phyloP scores from a whole-genome alignment of 345 rosid genomes.

The Trapa bicornis region DNA sequence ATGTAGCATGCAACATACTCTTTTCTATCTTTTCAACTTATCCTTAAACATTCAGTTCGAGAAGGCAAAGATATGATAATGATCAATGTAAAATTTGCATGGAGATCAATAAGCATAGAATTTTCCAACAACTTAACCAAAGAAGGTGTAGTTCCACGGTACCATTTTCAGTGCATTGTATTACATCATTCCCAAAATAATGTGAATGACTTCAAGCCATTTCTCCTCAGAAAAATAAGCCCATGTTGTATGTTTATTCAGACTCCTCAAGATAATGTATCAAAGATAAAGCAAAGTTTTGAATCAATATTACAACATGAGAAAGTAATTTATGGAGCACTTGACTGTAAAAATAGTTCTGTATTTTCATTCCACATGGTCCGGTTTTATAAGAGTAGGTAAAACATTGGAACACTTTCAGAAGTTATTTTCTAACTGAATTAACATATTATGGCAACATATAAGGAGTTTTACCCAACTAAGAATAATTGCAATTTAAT shows the following conservation, averaged over 20 bases:
- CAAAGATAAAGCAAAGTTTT: neutral
- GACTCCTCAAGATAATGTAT: neutral
- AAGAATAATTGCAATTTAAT: neutral
- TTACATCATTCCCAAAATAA: neutral
- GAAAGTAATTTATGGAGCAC: neutral
- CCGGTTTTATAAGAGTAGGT: neutral
- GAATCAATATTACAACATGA: neutral
- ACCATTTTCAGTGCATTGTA: neutral
- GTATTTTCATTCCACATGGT: neutral
- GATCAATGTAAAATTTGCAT: neutral
- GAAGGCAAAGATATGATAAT: neutral
- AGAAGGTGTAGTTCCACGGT: neutral
- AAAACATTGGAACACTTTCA: neutral
- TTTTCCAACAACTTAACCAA: no score
- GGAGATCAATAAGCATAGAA: neutral
- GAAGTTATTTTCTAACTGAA: neutral
- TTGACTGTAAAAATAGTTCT: neutral
- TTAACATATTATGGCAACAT: neutral
- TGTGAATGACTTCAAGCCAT: neutral
- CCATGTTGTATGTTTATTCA: neutral
- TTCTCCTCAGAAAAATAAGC: neutral
- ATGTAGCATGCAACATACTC: neutral
- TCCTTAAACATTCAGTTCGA: neutral
- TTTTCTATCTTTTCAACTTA: neutral
- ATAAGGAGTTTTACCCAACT: neutral